Conservation (phyloP, 805 yeast genomes). For the Lachancea waltii region DNA sequence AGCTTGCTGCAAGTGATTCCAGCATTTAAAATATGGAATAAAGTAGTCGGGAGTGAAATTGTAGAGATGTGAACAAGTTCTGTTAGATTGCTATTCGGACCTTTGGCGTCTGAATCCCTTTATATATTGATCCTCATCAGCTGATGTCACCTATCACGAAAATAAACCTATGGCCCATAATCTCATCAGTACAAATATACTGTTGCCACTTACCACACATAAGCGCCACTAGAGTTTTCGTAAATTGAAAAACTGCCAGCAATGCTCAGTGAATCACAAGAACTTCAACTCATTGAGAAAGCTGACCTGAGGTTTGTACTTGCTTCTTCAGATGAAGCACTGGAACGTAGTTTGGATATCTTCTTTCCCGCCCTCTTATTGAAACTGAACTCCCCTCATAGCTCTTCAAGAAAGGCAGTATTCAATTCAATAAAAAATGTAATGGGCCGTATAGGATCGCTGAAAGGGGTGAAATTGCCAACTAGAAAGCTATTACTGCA, state of each 20-base stretch:
- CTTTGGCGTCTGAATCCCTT: no score
- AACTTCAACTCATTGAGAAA: constrained; percentile 57
- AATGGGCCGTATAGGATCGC: constrained; percentile 57
- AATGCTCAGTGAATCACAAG: constrained; percentile 35
- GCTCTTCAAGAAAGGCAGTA: constrained; percentile 59
- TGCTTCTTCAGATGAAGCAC: constrained; percentile 59
- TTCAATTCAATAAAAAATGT: constrained; percentile 60
- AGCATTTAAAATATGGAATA: constrained; percentile 25
- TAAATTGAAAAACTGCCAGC: neutral
- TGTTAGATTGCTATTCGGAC: no score
- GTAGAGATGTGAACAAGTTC: no score
- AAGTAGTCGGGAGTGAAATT: no score
- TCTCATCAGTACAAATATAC: neutral
- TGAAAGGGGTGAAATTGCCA: constrained; percentile 55
- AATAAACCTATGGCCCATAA: neutral
- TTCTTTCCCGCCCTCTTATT: constrained; percentile 74
- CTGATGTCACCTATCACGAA: no score
- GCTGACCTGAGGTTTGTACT: constrained; percentile 80
- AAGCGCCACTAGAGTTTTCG: no score
- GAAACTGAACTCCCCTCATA: constrained; percentile 67
- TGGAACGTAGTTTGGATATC: constrained; percentile 50
- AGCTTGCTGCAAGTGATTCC: constrained; percentile 33
- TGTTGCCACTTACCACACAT: neutral
- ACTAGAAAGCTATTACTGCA: constrained; percentile 55
- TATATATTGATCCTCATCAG: no score